phyloP scores from a whole-genome alignment of 2,329 filamentous ascomycete genomes.

The Xylariaceae sp. region DNA sequence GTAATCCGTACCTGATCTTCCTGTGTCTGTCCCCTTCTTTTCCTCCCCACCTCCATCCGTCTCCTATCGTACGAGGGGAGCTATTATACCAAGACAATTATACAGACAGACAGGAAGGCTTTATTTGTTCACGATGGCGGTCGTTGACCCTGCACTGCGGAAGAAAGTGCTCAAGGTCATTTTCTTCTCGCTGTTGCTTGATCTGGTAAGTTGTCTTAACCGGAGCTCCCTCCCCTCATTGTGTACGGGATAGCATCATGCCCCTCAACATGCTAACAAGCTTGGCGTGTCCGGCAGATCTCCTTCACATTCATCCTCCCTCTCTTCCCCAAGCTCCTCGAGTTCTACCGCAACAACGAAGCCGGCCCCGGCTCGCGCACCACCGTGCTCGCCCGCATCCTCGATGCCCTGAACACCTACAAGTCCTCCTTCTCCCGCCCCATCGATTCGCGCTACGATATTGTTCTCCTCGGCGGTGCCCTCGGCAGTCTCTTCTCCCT shows the following conservation, averaged over 20 bases:
- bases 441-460: constrained; percentile 95
- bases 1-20: too few species aligned
- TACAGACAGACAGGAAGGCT: background rate
- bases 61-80: background rate
- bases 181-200: constrained; percentile 81
- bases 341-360: constrained; percentile 91
- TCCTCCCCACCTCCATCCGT: too few species aligned
- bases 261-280: background rate
- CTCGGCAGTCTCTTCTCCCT: constrained; percentile 88
- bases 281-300: constrained; percentile 52
- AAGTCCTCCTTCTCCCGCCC: constrained; percentile 88
- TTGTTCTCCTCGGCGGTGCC: constrained; percentile 88
- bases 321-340: constrained; percentile 88
- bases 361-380: constrained; percentile 41
- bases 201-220: constrained; percentile 60
- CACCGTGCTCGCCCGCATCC: constrained; percentile 68
- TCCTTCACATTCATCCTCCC: constrained; percentile 98
- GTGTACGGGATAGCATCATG: too few species aligned
- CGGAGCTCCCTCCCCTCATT: too few species aligned
- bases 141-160: constrained; percentile 44
- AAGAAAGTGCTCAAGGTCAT: constrained; percentile 83
- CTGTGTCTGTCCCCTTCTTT: too few species aligned
- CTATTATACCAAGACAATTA: background rate
- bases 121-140: constrained; percentile 23
- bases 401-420: constrained; percentile 84